These are phyloP conservation scores for Epichloe coenophiala DNA, from an alignment of 2,329 filamentous ascomycete species.

Conservation along the genomic window DNA sequence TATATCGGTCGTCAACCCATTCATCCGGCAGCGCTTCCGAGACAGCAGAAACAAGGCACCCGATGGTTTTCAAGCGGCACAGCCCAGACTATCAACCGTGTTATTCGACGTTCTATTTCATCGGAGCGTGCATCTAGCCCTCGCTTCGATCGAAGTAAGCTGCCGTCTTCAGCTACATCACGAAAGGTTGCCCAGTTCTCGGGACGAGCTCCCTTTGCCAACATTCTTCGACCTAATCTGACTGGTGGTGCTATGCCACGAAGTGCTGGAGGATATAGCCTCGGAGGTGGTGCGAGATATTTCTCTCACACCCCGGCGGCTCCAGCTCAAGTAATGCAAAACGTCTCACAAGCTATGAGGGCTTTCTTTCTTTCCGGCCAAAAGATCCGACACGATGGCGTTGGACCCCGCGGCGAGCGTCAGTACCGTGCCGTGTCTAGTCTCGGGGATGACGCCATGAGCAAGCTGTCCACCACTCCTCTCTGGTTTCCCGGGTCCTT, in stretches of 20 bases:
- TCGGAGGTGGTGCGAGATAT: slow-evolving; percentile 64
- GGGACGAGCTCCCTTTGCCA: slow-evolving; percentile 73
- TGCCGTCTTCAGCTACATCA: slow-evolving; percentile 35
- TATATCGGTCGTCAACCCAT: slow-evolving; percentile 31
- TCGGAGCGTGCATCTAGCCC: slow-evolving; percentile 19
- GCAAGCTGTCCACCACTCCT: slow-evolving; percentile 48
- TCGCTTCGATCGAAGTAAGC: slow-evolving; percentile 34
- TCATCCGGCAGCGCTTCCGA: slow-evolving; percentile 38
- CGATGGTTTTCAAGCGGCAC: slow-evolving; percentile 36
- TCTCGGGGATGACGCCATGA: slow-evolving; percentile 58
- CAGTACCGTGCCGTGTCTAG: slow-evolving; percentile 65
- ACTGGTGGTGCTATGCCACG: slow-evolving; percentile 77
- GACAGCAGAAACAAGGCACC: slow-evolving; percentile 29
- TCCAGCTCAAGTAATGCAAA: slow-evolving; percentile 82
- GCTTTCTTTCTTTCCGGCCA: slow-evolving; percentile 88
- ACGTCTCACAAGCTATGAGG: slow-evolving; percentile 85
- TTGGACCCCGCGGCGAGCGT: slow-evolving; percentile 60
- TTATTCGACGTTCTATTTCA: slow-evolving; percentile 38
- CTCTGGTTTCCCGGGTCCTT: slow-evolving; percentile 57
- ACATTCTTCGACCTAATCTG: slow-evolving; percentile 77
- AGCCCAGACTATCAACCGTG: slow-evolving; percentile 28
- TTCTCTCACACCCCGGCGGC: slow-evolving; percentile 81
- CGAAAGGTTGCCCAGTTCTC: slow-evolving; percentile 47
- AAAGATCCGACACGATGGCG: slow-evolving; percentile 74
- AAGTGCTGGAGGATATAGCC: slow-evolving; percentile 76